phyloP scores from a whole-genome alignment of 1,284 basidiomycete genomes.

The Tilletia setariae region DNA sequence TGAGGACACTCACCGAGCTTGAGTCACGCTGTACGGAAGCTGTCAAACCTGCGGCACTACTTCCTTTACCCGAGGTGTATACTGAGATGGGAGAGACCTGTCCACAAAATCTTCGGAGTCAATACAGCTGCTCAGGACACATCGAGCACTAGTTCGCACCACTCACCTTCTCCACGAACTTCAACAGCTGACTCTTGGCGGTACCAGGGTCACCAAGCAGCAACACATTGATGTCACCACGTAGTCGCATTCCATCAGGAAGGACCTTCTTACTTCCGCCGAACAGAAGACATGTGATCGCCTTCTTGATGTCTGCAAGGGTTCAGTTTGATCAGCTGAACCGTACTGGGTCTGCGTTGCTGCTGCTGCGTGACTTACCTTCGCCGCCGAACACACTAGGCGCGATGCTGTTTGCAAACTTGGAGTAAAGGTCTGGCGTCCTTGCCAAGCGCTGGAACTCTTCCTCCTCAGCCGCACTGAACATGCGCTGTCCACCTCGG shows the following conservation, averaged over 20 bases:
- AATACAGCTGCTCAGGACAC: no score
- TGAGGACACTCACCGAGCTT: constrained; percentile 67
- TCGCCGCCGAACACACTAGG: constrained; percentile 95
- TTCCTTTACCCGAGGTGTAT: constrained; percentile 97
- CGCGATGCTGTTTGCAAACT: constrained; percentile 88
- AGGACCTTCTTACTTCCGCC: constrained; percentile 98
- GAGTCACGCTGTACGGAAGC: constrained; percentile 95
- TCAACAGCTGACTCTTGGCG: constrained; percentile 93
- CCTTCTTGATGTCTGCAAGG: constrained; percentile 87
- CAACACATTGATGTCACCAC: constrained; percentile 97
- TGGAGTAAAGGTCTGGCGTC: constrained; percentile 85
- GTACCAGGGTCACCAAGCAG: constrained; percentile 96
- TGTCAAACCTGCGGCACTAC: constrained; percentile 94
- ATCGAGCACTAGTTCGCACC: not conserved
- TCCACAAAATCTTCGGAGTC: not conserved
- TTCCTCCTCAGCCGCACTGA: constrained; percentile 94
- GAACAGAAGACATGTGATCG: constrained; percentile 88
- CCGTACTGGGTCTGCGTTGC: not conserved
- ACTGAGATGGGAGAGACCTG: constrained; percentile 94
- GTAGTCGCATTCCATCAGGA: constrained; percentile 92
- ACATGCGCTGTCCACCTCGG: constrained; percentile 65
- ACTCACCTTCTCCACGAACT: constrained; percentile 92
- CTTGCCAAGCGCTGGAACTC: constrained; percentile 88
- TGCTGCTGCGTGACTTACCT: constrained; percentile 60
- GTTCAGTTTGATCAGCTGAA: not conserved